Conservation (phyloP, 768 basidiomycete genomes). For the Albatrellus ellisii region DNA sequence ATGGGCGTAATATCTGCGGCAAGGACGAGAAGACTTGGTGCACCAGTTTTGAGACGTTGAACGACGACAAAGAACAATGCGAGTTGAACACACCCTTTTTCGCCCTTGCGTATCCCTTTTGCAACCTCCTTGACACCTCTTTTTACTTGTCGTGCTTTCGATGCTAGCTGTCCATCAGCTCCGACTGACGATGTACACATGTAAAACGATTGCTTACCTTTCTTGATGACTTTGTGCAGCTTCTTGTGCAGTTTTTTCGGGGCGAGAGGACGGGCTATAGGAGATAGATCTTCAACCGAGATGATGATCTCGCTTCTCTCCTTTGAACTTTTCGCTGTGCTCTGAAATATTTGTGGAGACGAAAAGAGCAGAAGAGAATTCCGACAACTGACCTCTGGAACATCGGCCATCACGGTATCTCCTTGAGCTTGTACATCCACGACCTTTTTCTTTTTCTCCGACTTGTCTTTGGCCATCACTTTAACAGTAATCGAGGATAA, state of each 20-base stretch:
- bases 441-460: slow-evolving; percentile 56
- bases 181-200: not conserved
- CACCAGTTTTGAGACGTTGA: not conserved
- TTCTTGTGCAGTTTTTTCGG: slow-evolving; percentile 91
- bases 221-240: slow-evolving; percentile 89
- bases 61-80: not conserved
- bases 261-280: slow-evolving; percentile 90
- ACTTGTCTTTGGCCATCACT: slow-evolving; percentile 60
- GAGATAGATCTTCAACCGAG: slow-evolving; percentile 72
- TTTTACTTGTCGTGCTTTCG: slow-evolving; percentile 90
- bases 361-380: slow-evolving; percentile 18
- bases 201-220: slow-evolving; percentile 36
- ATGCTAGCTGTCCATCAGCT: slow-evolving; percentile 43
- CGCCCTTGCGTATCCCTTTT: slow-evolving; percentile 93
- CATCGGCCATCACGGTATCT: slow-evolving; percentile 23
- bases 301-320: slow-evolving; percentile 54
- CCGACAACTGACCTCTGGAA: slow-evolving; percentile 24
- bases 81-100: slow-evolving; percentile 64
- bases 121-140: slow-evolving; percentile 98
- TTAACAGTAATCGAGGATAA: too few species aligned
- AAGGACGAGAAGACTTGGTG: slow-evolving; percentile 65
- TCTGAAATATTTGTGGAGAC: slow-evolving; percentile 4
- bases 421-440: slow-evolving; percentile 29
- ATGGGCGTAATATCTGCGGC: slow-evolving; percentile 97
- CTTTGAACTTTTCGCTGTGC: slow-evolving; percentile 11